phyloP scores from a whole-genome alignment of 163 green algal genomes.

The Coccomyxa subellipsoidea region DNA sequence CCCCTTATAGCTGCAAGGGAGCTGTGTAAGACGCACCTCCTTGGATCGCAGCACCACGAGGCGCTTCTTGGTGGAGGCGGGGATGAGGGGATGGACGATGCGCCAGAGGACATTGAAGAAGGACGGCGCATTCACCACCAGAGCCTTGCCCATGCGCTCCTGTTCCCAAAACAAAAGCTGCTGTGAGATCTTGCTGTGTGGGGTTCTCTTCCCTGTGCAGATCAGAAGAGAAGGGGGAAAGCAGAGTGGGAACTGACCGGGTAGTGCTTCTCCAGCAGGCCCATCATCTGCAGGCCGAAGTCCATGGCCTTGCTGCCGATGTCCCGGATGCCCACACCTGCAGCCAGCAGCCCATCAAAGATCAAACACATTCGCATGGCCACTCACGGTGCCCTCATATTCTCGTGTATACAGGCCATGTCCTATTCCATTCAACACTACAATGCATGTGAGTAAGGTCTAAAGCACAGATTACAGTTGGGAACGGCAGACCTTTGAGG shows the following conservation, averaged over 20 bases:
- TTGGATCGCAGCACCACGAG: not conserved
- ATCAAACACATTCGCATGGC: too few species aligned
- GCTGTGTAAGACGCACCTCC: not conserved
- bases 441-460: too few species aligned
- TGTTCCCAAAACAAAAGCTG: too few species aligned
- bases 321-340: not conserved
- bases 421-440: too few species aligned
- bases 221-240: not conserved
- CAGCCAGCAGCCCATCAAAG: too few species aligned
- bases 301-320: conserved; percentile 7
- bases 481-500: not conserved
- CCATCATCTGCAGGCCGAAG: not conserved
- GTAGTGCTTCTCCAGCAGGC: conserved; percentile 1
- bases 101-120: conserved; percentile 3
- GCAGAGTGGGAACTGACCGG: not conserved
- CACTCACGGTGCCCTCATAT: too few species aligned
- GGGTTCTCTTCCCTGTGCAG: not conserved
- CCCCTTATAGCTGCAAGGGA: too few species aligned
- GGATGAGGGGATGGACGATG: conserved; percentile 1
- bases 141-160: not conserved
- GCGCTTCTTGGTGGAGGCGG: not conserved
- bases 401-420: too few species aligned
- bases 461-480: not conserved
- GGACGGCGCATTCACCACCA: not conserved
- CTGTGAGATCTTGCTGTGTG: too few species aligned